Evolutionary conservation across 768 basidiomycete species (phyloP).

Genomic region (Psilocybe tampanensis): DNA sequence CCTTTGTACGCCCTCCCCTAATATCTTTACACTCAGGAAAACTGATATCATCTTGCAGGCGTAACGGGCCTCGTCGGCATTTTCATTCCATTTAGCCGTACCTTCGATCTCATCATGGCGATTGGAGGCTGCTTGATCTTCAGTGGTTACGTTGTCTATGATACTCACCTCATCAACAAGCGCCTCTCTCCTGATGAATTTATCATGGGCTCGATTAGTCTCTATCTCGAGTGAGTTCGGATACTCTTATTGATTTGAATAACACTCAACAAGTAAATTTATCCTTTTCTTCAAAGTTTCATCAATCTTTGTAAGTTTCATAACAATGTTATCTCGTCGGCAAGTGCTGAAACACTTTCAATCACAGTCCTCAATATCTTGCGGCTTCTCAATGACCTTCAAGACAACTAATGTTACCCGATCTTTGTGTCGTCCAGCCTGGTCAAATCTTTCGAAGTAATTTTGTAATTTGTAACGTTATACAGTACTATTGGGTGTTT

Average conservation of each 20-base stretch:
- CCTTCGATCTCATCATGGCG: slow-evolving; percentile 82
- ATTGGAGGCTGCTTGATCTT: slow-evolving; percentile 80
- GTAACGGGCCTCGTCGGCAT: slow-evolving; percentile 82
- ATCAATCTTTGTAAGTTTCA: slow-evolving; percentile 80
- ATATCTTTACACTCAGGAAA: not conserved
- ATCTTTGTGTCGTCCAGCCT: not conserved
- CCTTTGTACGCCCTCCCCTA: slow-evolving; percentile 49
- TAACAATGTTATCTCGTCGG: not conserved
- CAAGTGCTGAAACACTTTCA: slow-evolving; percentile 10
- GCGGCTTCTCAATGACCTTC: slow-evolving; percentile 69
- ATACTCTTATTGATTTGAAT: not conserved
- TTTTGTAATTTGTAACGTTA: slow-evolving; percentile 11
- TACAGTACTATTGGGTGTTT: not conserved
- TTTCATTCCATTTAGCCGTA: slow-evolving; percentile 84
- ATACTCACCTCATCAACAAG: slow-evolving; percentile 89
- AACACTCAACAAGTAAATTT: slow-evolving; percentile 15
- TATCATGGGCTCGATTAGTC: slow-evolving; percentile 85
- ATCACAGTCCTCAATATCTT: slow-evolving; percentile 85
- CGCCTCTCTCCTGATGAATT: slow-evolving; percentile 91
- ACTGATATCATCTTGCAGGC: slow-evolving; percentile 39
- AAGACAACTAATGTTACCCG: slow-evolving; percentile 36
- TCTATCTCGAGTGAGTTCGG: slow-evolving; percentile 87
- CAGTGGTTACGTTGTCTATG: slow-evolving; percentile 89
- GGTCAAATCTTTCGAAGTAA: not conserved
- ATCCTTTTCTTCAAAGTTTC: slow-evolving; percentile 52